A percentile compares a stretch with the other conserved stretches of the same genome.
Evolutionary conservation across 108 stramenopile species (phyloP).

Genomic region (Nitzschia sp.): DNA sequence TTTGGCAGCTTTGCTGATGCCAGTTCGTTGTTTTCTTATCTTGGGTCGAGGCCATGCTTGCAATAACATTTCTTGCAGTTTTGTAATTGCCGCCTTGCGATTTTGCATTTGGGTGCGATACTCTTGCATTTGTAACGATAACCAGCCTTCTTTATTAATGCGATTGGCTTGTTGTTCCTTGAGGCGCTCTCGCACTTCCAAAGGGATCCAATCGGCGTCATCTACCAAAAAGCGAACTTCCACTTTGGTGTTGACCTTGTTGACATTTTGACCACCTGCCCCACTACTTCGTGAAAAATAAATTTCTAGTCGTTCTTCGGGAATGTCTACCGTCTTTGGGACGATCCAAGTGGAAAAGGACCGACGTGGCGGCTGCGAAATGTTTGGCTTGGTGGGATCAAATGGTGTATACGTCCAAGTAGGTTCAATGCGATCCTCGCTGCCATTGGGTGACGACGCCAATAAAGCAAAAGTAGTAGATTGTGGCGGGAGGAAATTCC

Average conservation of each 20-base stretch:
- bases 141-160: conserved; percentile 83
- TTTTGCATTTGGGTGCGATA: conserved; percentile 88
- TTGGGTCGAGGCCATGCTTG: conserved; percentile 75
- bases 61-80: conserved; percentile 68
- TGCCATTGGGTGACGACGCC: background rate
- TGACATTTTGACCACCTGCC: conserved; percentile 81
- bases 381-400: conserved; percentile 22
- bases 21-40: conserved; percentile 66
- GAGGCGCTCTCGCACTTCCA: conserved; percentile 79
- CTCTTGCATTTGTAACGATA: conserved; percentile 76
- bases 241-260: conserved; percentile 79
- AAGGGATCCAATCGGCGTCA: conserved; percentile 76
- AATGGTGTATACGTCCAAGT: conserved; percentile 59
- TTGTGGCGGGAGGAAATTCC: background rate
- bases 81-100: conserved; percentile 74
- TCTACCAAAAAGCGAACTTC: conserved; percentile 84
- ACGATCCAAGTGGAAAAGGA: conserved; percentile 63
- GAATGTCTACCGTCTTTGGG: conserved; percentile 63
- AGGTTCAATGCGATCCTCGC: conserved; percentile 20
- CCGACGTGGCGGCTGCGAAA: conserved; percentile 17
- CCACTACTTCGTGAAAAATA: conserved; percentile 64
- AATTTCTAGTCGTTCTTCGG: conserved; percentile 59
- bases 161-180: conserved; percentile 71
- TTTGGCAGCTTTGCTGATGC: conserved; percentile 63
- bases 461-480: background rate